phyloP scores from a whole-genome alignment of 805 yeast species.

The Saccharomycopsis sp. region DNA sequence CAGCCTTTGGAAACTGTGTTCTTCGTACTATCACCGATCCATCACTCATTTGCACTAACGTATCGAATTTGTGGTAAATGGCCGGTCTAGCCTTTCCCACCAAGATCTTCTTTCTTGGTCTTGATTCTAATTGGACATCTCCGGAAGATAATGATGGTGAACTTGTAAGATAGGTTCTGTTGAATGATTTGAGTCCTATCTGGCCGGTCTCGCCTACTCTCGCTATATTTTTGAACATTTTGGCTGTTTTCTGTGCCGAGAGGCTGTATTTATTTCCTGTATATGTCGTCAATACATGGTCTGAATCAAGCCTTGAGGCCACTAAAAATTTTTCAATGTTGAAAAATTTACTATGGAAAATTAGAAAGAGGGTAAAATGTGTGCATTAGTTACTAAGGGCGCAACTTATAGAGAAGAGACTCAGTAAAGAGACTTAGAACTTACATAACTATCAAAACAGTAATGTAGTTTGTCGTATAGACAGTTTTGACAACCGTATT shows the following conservation, averaged over 20 bases:
- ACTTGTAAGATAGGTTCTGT: conserved; percentile 15
- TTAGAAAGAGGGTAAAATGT: background rate
- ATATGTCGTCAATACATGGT: too few species aligned
- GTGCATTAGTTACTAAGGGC: background rate
- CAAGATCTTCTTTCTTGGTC: conserved; percentile 63
- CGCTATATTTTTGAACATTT: background rate
- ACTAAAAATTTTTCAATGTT: background rate
- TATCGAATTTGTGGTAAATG: conserved; percentile 83
- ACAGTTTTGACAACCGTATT: too few species aligned
- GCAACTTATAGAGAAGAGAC: too few species aligned
- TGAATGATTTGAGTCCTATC: background rate
- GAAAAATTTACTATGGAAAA: background rate
- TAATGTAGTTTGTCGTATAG: too few species aligned
- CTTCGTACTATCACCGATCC: conserved; percentile 84
- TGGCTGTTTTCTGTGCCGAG: background rate
- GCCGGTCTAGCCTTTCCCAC: conserved; percentile 92
- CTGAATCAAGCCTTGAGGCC: too few species aligned
- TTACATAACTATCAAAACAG: too few species aligned
- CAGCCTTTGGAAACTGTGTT: conserved; percentile 83
- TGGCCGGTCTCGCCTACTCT: background rate
- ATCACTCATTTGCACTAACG: conserved; percentile 84
- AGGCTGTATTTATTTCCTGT: background rate
- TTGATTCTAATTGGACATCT: conserved; percentile 23
- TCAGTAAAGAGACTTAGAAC: too few species aligned
- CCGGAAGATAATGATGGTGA: conserved; percentile 15